These are phyloP conservation scores for Thraustochytrium sp. DNA, from an alignment of 352 stramenopile species.

Conservation along the genomic window DNA sequence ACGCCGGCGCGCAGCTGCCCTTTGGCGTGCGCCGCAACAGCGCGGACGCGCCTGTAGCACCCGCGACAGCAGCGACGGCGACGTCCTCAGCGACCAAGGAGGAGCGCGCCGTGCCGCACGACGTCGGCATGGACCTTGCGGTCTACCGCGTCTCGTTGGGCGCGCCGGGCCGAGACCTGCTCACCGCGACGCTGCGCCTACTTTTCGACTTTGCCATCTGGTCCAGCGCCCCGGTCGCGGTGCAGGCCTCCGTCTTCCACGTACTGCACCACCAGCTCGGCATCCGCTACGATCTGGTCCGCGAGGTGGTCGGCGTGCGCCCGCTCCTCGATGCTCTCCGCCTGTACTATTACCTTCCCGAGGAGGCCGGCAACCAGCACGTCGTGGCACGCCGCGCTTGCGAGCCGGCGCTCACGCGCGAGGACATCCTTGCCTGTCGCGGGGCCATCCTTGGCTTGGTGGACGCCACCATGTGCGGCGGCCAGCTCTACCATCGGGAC, in stretches of 20 bases:
- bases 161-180: not conserved
- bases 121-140: not conserved
- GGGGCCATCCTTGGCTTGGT: not conserved
- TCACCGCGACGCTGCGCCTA: not conserved
- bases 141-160: not conserved
- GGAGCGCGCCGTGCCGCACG: not conserved
- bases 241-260: not conserved
- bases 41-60: too few relatives aligned
- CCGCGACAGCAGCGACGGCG: not conserved
- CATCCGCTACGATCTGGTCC: not conserved
- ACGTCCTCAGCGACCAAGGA: not conserved
- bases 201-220: slow-evolving; percentile 37
- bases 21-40: too few relatives aligned
- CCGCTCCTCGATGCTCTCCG: not conserved
- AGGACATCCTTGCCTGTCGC: not conserved
- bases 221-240: not conserved
- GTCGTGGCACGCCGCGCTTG: not conserved
- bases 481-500: not conserved
- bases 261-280: slow-evolving; percentile 18
- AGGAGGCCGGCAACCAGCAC: not conserved
- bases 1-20: not conserved
- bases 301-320: not conserved
- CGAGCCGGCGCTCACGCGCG: not conserved
- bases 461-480: slow-evolving; percentile 16
- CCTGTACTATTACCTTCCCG: slow-evolving; percentile 12